A percentile compares a stretch with the other conserved stretches of the same genome.
These are phyloP conservation scores for Cercospora nicotianae DNA, from an alignment of 2,329 filamentous ascomycete genomes.

Conservation along the genomic window DNA sequence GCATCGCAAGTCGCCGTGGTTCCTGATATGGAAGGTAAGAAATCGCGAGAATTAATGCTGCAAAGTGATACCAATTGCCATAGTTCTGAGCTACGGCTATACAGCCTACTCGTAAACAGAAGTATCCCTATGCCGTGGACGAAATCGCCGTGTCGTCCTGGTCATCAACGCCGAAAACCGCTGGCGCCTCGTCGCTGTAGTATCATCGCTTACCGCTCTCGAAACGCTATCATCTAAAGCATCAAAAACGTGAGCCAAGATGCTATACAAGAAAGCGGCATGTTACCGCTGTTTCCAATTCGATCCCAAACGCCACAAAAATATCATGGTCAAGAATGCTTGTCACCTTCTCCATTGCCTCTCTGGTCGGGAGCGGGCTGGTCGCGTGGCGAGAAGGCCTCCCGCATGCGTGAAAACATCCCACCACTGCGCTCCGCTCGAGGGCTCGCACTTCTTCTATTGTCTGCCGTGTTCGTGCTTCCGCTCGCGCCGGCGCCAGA, in stretches of 20 bases:
- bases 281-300: slow-evolving; percentile 7
- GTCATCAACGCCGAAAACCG: slow-evolving; percentile 12
- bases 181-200: slow-evolving; percentile 16
- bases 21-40: not conserved
- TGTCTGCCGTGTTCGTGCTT: slow-evolving; percentile 26
- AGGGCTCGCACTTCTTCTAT: slow-evolving; percentile 18
- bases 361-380: slow-evolving; percentile 5
- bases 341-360: slow-evolving; percentile 6
- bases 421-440: slow-evolving; percentile 24
- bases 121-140: not conserved
- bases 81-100: not conserved
- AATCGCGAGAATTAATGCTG: not conserved
- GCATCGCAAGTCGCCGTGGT: not conserved
- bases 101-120: slow-evolving; percentile 6
- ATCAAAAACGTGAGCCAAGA: slow-evolving; percentile 16
- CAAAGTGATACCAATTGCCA: not conserved
- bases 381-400: slow-evolving; percentile 32
- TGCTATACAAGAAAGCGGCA: slow-evolving; percentile 6
- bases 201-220: slow-evolving; percentile 10
- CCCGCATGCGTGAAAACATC: slow-evolving; percentile 38
- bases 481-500: slow-evolving; percentile 24
- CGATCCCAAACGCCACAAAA: not conserved
- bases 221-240: slow-evolving; percentile 19
- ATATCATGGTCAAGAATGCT: not conserved
- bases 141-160: not conserved